These are phyloP conservation scores for Pelagophyceae sp. DNA, from an alignment of 352 stramenopile species.

Conservation along the genomic window DNA sequence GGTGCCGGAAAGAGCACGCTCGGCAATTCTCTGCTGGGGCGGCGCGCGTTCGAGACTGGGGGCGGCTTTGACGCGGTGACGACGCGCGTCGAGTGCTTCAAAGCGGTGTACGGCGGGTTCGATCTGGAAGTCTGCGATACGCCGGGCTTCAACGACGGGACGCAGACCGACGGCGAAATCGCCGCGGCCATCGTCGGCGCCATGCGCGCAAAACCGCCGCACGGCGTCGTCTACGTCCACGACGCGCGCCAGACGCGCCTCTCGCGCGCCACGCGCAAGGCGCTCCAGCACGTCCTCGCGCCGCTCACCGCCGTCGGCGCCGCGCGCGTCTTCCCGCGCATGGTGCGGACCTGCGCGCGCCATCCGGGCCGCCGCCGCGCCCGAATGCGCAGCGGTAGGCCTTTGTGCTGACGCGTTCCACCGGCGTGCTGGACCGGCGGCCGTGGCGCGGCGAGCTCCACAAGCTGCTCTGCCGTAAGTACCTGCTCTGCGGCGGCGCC, in stretches of 20 bases:
- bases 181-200: not conserved
- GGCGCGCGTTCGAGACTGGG: not conserved
- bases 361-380: no score
- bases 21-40: not conserved
- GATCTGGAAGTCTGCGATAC: conserved; percentile 6
- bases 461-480: not conserved
- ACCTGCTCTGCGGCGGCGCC: not conserved
- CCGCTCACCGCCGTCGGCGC: not conserved
- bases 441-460: not conserved
- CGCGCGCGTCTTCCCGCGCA: not conserved
- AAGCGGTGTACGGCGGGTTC: not conserved
- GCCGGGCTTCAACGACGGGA: not conserved
- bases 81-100: not conserved
- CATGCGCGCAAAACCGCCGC: not conserved
- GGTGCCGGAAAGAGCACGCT: conserved; percentile 3
- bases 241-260: not conserved
- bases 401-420: not conserved
- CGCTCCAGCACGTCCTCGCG: not conserved
- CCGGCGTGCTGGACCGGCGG: not conserved
- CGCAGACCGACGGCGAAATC: not conserved
- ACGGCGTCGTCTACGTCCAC: conserved; percentile 5
- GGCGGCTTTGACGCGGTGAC: conserved; percentile 2
- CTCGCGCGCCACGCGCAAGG: not conserved
- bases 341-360: no score
- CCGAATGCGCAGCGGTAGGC: no score